phyloP scores from a whole-genome alignment of 331 rosid genomes.

The Pyracantha coccinea region DNA sequence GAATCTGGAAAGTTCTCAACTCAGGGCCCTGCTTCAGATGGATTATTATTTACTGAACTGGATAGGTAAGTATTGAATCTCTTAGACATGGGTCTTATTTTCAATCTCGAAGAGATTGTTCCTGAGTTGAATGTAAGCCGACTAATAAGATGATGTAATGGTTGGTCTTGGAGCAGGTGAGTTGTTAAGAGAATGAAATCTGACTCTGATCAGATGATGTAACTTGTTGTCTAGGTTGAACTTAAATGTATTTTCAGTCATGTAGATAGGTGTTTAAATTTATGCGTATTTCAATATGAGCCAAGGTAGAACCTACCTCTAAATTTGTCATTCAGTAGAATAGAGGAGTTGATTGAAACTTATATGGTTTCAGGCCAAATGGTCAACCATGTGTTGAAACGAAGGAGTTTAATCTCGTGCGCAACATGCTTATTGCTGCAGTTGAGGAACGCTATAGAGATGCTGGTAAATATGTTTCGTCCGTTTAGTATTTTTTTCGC shows the following conservation, averaged over 20 bases:
- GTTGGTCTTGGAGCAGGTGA: neutral
- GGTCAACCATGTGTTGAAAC: conserved; percentile 85
- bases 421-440: conserved; percentile 91
- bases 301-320: neutral
- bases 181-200: neutral
- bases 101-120: neutral
- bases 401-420: conserved; percentile 71
- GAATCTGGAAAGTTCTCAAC: conserved; percentile 71
- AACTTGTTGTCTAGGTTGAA: neutral
- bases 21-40: conserved; percentile 65
- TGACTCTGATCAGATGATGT: neutral
- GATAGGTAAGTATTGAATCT: conserved; percentile 50
- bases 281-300: neutral
- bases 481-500: neutral
- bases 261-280: neutral
- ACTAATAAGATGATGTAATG: no score
- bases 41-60: conserved; percentile 67
- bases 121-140: neutral
- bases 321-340: neutral
- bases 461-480: conserved; percentile 55
- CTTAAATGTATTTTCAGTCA: neutral
- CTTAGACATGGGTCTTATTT: neutral
- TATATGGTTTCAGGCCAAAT: conserved; percentile 65
- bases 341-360: neutral
- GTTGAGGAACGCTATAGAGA: conserved; percentile 92